Percentiles rank a stretch among this genome's conserved stretches.
These are phyloP conservation scores for Cinchona pubescens DNA, from an alignment of 257 asterid genomes.

Conservation along the genomic window DNA sequence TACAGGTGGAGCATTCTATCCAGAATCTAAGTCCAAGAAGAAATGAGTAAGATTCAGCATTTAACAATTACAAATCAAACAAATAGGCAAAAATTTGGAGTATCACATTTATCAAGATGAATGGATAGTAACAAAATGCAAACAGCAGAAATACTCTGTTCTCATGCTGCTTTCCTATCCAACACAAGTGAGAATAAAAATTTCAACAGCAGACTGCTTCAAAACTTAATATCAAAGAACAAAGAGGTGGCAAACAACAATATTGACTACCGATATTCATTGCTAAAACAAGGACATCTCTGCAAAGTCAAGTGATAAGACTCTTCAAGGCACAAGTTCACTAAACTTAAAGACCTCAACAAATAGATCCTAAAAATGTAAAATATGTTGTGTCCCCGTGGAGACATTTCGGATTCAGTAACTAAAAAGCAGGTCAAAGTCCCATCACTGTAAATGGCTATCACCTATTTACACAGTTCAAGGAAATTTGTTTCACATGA, in stretches of 20 bases:
- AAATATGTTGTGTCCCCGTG: background rate
- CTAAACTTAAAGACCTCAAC: background rate
- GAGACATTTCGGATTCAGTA: background rate
- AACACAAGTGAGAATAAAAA: background rate
- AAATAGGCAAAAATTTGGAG: background rate
- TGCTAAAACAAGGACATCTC: background rate
- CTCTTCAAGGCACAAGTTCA: background rate
- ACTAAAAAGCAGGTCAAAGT: background rate
- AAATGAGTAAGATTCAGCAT: slow-evolving; percentile 19
- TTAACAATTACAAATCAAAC: background rate
- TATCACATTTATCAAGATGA: background rate
- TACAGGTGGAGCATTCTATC: slow-evolving; percentile 67
- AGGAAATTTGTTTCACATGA: background rate
- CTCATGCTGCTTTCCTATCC: background rate
- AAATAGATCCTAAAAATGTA: background rate
- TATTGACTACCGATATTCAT: background rate
- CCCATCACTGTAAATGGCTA: background rate
- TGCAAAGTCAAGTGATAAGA: background rate
- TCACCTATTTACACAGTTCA: background rate
- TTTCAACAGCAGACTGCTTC: background rate
- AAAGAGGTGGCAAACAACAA: background rate
- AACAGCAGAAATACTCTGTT: background rate
- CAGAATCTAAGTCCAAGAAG: slow-evolving; percentile 54
- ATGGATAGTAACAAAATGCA: background rate
- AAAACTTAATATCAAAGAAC: background rate